Evolutionary conservation across 441 rosid species (phyloP).

Genomic region (Euphorbia corollata): DNA sequence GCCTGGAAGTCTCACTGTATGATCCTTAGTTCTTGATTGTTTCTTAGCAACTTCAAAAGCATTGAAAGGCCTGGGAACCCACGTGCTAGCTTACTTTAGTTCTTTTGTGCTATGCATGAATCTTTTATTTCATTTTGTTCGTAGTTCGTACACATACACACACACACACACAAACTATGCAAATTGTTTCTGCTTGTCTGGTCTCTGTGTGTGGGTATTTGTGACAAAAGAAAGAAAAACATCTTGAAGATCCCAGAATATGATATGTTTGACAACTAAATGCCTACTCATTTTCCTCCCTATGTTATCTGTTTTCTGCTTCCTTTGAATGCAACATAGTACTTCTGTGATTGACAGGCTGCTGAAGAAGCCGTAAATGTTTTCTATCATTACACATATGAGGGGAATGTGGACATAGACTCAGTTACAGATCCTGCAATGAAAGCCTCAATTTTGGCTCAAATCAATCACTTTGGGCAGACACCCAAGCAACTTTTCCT

Average conservation of each 20-base stretch:
- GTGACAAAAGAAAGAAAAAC: not conserved
- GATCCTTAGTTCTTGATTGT: not conserved
- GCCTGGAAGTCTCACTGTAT: not conserved
- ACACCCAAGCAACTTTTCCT: conserved; percentile 91
- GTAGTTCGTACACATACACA: not conserved
- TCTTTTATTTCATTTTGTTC: no score
- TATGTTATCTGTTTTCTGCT: conserved; percentile 2
- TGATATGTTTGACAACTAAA: not conserved
- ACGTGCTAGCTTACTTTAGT: not conserved
- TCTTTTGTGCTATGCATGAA: not conserved
- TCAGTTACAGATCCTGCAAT: conserved; percentile 85
- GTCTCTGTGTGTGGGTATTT: not conserved
- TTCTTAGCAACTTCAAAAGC: not conserved
- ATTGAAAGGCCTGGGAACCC: no score
- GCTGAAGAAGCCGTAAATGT: conserved; percentile 96
- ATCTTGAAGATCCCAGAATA: not conserved
- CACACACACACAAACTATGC: not conserved
- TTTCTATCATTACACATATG: conserved; percentile 96
- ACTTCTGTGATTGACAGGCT: conserved; percentile 47
- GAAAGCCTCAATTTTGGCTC: conserved; percentile 97
- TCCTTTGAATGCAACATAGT: conserved; percentile 13
- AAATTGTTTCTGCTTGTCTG: not conserved
- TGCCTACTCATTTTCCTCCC: not conserved
- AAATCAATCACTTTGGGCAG: conserved; percentile 95
- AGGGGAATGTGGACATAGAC: conserved; percentile 94